These are phyloP conservation scores for Solanum acaule DNA, from an alignment of 257 asterid species.

Conservation along the genomic window DNA sequence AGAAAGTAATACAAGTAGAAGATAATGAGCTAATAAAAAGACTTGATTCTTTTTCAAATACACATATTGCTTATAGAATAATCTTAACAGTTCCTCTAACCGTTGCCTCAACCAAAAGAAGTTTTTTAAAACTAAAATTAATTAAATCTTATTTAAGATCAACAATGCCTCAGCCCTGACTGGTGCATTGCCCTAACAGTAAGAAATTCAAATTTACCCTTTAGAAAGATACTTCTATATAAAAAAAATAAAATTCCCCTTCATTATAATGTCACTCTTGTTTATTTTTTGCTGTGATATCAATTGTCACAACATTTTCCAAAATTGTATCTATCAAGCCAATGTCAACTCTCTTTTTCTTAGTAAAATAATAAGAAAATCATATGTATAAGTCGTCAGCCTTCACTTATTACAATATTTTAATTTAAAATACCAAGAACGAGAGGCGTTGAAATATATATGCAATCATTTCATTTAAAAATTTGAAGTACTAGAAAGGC, in stretches of 20 bases:
- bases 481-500: background rate
- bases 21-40: too few species aligned
- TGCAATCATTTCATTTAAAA: background rate
- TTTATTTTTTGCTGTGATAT: background rate
- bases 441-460: background rate
- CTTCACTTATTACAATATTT: background rate
- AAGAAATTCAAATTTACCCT: background rate
- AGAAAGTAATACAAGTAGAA: too few species aligned
- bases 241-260: background rate
- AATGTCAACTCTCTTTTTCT: background rate
- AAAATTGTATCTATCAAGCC: background rate
- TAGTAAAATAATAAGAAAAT: background rate
- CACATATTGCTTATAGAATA: too few species aligned
- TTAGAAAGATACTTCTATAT: background rate
- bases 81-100: too few species aligned
- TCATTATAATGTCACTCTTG: background rate
- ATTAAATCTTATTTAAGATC: too few species aligned
- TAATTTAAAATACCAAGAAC: background rate
- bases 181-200: fast-evolving
- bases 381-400: background rate
- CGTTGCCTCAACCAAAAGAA: too few species aligned
- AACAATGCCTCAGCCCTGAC: too few species aligned
- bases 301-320: background rate
- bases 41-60: too few species aligned
- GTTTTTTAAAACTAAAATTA: too few species aligned